Evolutionary conservation across 2,329 filamentous ascomycete genomes (phyloP), one percentile per base, ranked within the genome.

Genomic region (Fusarium sp.): DNA sequence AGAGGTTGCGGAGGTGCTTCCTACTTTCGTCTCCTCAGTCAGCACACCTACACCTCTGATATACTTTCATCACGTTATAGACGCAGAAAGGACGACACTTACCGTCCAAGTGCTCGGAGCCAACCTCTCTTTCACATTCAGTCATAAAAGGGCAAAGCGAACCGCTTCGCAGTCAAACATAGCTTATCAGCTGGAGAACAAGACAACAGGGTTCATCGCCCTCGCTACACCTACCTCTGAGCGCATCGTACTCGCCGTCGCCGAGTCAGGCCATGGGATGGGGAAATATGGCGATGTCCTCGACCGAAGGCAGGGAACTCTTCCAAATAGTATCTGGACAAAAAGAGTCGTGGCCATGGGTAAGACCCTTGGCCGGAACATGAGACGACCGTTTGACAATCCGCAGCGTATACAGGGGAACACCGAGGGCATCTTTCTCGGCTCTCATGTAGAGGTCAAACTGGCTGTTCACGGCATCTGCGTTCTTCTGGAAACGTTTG

Each of bases 391-490:
- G 0, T 78, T 69, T 15, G 77, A 77, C 14, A 49, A 31, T 15
- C 35, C 53, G 5, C 10, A 21, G 32, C 53, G 53, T 2, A 44
- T 53, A 9, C 25, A 31, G 37, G 8, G 42, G 9, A 45, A 41
- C 5, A 43, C 39, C 6, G 25, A 50, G 44, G 73, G 75, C 4
- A 57, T 72, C 11, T 75, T 74, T 37, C 65, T 68, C 1, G 74
- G 73, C 0, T 70, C 73, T 0, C 78, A 80, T 19, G 73, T 76
- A 1, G 77, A 80, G 53, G 75, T 76, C 14, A 79, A 79, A 51
- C 70, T 80, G 0, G 74, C 77, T 0, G 67, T 72, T 0, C 72
- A 76, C 17, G 73, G 72, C 0, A 44, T 77, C 0, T 71, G 70
- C 8, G 47, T 70, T 0, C 56, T 77, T 0, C 63, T 78, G 0